These are phyloP conservation scores for Thelonectria rubi DNA, from an alignment of 2,329 filamentous ascomycete genomes.

Conservation along the genomic window DNA sequence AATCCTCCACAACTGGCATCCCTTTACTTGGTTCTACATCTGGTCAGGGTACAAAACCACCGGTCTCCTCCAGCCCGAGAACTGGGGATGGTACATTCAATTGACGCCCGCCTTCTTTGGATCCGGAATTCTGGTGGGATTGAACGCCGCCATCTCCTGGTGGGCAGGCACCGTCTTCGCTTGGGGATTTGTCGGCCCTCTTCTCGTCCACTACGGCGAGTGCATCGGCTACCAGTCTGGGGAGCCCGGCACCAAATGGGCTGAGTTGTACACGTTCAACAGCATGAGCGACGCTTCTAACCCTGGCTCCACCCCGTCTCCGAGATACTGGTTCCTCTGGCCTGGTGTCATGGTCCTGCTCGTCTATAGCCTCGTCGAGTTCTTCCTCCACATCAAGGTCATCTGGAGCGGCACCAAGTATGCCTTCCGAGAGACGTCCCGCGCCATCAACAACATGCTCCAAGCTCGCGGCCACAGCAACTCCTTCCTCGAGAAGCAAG, in stretches of 20 bases:
- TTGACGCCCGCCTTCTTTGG: conserved; percentile 70
- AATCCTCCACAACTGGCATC: conserved; percentile 67
- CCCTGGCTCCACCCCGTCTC: conserved; percentile 46
- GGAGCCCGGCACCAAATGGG: conserved; percentile 44
- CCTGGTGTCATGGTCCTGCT: conserved; percentile 56
- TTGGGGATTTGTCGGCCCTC: conserved; percentile 61
- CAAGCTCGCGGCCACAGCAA: conserved; percentile 45
- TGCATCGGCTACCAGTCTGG: conserved; percentile 54
- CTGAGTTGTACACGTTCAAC: conserved; percentile 43
- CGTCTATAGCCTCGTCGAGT: conserved; percentile 52
- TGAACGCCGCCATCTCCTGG: conserved; percentile 67
- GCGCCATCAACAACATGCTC: conserved; percentile 44
- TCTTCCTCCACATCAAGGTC: conserved; percentile 51
- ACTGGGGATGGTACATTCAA: conserved; percentile 70
- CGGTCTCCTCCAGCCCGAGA: conserved; percentile 61
- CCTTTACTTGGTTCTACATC: conserved; percentile 63
- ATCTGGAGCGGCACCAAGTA: conserved; percentile 49
- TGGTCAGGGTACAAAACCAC: conserved; percentile 62
- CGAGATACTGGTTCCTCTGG: conserved; percentile 56
- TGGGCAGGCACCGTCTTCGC: conserved; percentile 64
- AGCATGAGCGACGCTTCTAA: conserved; percentile 43
- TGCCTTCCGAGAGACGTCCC: conserved; percentile 44
- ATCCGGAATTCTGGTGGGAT: conserved; percentile 59
- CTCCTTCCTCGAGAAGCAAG: conserved; percentile 48
- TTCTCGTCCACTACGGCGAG: conserved; percentile 60